Percentiles rank a stretch among this genome's conserved stretches.
Conservation (phyloP, 345 rosid genomes). For the Brassica juncea region DNA sequence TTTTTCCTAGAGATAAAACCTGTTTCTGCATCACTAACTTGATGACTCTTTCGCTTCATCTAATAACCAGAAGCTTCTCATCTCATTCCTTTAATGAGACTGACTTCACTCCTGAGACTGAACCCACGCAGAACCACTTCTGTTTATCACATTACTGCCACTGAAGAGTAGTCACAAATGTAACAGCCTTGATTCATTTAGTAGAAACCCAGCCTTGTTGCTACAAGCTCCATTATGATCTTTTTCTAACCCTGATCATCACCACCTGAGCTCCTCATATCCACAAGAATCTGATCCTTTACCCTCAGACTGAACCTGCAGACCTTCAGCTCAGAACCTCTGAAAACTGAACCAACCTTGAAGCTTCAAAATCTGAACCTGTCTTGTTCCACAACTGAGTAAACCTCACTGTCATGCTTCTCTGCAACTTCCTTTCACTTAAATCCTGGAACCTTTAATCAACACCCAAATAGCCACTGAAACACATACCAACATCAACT, state of each 20-base stretch:
- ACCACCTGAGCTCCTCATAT: not conserved
- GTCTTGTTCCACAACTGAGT: not conserved
- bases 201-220: not conserved
- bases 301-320: not conserved
- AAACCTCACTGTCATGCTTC: not conserved
- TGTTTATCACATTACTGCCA: not conserved
- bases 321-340: not conserved
- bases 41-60: not conserved
- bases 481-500: not conserved
- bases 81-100: not conserved
- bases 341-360: not conserved
- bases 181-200: not conserved
- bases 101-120: not conserved
- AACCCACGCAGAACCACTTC: not conserved
- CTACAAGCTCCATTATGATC: not conserved
- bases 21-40: not conserved
- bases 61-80: not conserved
- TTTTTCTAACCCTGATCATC: not conserved
- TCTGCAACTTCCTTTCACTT: not conserved
- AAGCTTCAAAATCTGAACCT: not conserved
- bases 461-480: not conserved
- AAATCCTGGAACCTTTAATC: not conserved
- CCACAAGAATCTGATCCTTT: not conserved
- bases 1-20: not conserved
- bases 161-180: not conserved